Conservation (phyloP, 352 stramenopile genomes). For the Globisporangium solare region DNA sequence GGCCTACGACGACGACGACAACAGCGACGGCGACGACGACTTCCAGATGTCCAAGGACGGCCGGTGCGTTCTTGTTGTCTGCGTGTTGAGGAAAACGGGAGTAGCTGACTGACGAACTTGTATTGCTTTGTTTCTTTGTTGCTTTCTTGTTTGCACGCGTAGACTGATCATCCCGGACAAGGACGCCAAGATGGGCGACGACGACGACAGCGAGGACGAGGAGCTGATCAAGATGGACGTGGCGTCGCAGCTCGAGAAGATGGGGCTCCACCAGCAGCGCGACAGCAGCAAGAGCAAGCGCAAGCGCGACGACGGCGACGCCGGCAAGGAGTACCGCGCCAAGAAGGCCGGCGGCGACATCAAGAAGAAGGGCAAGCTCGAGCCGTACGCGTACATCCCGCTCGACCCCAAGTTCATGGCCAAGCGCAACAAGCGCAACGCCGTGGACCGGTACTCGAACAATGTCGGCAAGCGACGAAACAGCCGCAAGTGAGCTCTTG, state of each 20-base stretch:
- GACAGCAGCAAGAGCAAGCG: constrained; percentile 29
- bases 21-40: constrained; percentile 74
- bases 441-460: constrained; percentile 69
- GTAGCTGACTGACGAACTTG: constrained; percentile 13
- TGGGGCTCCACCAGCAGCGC: constrained; percentile 67
- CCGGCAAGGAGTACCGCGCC: constrained; percentile 89
- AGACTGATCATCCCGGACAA: constrained; percentile 79
- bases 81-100: neutral
- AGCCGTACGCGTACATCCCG: constrained; percentile 97
- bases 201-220: constrained; percentile 58
- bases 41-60: constrained; percentile 91
- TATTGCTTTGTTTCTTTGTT: constrained; percentile 6
- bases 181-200: constrained; percentile 42
- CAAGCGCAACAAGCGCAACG: constrained; percentile 82
- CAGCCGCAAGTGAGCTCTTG: constrained; percentile 25
- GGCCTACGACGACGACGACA: constrained; percentile 42
- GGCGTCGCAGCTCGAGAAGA: constrained; percentile 71
- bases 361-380: constrained; percentile 96
- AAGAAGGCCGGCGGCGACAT: constrained; percentile 96
- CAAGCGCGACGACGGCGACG: constrained; percentile 64
- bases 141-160: neutral
- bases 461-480: constrained; percentile 79
- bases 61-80: constrained; percentile 53
- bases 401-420: constrained; percentile 94
- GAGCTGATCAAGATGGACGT: constrained; percentile 85